Percentiles rank a stretch among this genome's conserved stretches.
These are phyloP conservation scores for Xanthoconium purpureum DNA, from an alignment of 768 basidiomycete species.

Conservation along the genomic window DNA sequence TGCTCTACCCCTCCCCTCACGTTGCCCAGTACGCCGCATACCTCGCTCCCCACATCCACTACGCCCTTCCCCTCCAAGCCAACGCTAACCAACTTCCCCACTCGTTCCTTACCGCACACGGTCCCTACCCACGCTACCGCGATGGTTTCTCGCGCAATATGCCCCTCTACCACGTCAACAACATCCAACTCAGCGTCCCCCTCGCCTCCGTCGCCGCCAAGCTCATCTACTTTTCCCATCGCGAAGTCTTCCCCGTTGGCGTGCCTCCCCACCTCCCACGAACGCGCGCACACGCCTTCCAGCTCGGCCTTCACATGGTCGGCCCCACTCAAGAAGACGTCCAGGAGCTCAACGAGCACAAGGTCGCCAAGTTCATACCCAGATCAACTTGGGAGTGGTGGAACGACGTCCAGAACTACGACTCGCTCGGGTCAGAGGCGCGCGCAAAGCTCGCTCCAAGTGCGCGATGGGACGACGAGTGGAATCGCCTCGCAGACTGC, in stretches of 20 bases:
- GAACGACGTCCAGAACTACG: constrained; percentile 12
- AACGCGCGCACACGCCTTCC: constrained; percentile 31
- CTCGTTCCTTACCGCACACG: constrained; percentile 39
- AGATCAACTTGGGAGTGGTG: constrained; percentile 21
- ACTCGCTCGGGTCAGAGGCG: constrained; percentile 25
- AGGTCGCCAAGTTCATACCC: constrained; percentile 32
- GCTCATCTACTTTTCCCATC: constrained; percentile 58
- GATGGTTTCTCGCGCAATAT: constrained; percentile 31
- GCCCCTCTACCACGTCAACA: constrained; percentile 31
- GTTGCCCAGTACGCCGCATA: constrained; percentile 49
- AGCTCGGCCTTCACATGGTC: constrained; percentile 24
- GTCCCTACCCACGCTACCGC: constrained; percentile 48
- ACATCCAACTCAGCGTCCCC: constrained; percentile 34
- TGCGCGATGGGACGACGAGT: constrained; percentile 52
- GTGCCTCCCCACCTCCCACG: constrained; percentile 38
- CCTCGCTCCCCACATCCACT: constrained; percentile 62
- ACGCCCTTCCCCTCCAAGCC: constrained; percentile 45
- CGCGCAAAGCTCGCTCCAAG: constrained; percentile 36
- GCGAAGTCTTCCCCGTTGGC: constrained; percentile 46
- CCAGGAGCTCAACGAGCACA: constrained; percentile 49
- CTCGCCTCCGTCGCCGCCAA: constrained; percentile 57
- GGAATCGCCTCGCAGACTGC: constrained; percentile 52
- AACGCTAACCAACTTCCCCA: constrained; percentile 17
- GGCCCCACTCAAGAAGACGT: constrained; percentile 59
- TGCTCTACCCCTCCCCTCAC: constrained; percentile 1